Percentiles rank a stretch among this genome's conserved stretches.
phyloP scores from a whole-genome alignment of 257 asterid genomes.

The Datura wrightii region DNA sequence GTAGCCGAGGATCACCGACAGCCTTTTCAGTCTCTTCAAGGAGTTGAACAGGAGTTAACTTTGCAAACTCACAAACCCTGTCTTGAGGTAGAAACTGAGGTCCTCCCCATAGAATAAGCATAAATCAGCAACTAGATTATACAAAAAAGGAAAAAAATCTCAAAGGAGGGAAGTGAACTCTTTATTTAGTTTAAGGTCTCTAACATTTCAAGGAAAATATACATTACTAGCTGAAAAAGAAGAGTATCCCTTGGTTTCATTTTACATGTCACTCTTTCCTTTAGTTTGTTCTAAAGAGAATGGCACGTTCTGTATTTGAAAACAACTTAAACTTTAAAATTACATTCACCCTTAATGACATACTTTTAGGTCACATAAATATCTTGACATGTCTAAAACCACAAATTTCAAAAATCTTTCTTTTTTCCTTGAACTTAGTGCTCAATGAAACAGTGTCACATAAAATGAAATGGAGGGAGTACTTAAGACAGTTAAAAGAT shows the following conservation, averaged over 20 bases:
- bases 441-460: background rate
- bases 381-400: background rate
- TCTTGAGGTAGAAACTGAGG: constrained; percentile 94
- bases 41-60: constrained; percentile 91
- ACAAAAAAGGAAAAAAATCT: constrained; percentile 21
- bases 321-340: background rate
- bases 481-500: constrained; percentile 5
- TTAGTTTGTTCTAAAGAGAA: background rate
- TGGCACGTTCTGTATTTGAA: background rate
- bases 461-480: background rate
- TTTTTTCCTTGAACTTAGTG: background rate
- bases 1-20: constrained; percentile 88
- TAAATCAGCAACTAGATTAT: constrained; percentile 27
- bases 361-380: background rate
- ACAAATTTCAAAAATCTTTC: background rate
- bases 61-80: constrained; percentile 98
- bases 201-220: constrained; percentile 20
- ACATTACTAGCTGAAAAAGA: background rate
- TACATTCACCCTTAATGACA: background rate
- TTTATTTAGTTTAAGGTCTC: background rate
- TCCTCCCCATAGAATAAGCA: constrained; percentile 38
- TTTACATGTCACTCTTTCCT: background rate
- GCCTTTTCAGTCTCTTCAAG: constrained; percentile 98
- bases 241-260: background rate
- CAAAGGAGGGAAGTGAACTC: constrained; percentile 24